These are phyloP conservation scores for Rhododendron mucronatum DNA, from an alignment of 148 eudicot species.

Conservation along the genomic window DNA sequence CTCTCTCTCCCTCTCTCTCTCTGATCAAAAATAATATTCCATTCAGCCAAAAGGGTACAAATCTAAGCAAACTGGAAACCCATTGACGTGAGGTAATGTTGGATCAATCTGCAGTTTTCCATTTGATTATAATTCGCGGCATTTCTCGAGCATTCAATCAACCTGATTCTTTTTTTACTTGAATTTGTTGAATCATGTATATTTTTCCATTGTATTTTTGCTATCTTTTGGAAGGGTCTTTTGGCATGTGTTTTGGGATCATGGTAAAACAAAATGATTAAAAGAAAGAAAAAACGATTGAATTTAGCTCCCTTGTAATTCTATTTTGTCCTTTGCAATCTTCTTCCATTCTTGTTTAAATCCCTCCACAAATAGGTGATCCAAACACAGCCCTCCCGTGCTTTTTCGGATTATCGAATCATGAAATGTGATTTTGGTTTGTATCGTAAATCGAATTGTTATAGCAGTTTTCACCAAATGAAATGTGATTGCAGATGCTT, in stretches of 20 bases:
- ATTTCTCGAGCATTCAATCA: background rate
- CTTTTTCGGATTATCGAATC: background rate
- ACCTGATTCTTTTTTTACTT: background rate
- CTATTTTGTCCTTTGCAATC: background rate
- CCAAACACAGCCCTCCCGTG: background rate
- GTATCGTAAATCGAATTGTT: background rate
- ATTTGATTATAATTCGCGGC: background rate
- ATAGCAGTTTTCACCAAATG: background rate
- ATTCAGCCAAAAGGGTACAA: background rate
- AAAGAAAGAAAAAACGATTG: background rate
- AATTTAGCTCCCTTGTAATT: background rate
- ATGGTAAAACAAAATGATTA: background rate
- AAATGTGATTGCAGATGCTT: background rate
- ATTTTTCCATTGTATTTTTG: background rate
- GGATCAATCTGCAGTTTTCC: background rate
- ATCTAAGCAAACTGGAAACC: background rate
- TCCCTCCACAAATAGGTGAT: background rate
- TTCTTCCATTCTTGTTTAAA: background rate
- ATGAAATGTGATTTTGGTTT: background rate
- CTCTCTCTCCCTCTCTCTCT: slow-evolving; percentile 1
- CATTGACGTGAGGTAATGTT: background rate
- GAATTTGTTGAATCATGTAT: background rate
- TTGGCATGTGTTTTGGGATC: background rate
- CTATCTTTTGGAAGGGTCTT: background rate
- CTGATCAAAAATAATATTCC: background rate